Percentiles rank a stretch among this genome's conserved stretches.
These are phyloP conservation scores for Brasenia schreberi DNA, from an alignment of 164 flowering plant species.

Conservation along the genomic window DNA sequence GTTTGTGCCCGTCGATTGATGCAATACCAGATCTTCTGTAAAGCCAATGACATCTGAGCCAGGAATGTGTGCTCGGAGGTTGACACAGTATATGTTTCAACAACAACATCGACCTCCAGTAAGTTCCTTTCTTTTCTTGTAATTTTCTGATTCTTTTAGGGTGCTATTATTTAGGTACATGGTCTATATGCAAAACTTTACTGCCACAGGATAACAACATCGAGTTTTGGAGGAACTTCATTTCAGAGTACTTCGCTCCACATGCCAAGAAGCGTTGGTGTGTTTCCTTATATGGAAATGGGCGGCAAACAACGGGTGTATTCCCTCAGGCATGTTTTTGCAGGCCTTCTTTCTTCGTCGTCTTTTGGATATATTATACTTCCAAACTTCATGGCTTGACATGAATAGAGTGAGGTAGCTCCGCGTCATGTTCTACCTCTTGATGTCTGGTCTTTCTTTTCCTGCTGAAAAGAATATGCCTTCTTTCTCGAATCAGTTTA, in stretches of 20 bases:
- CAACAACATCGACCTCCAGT: slow-evolving; percentile 91
- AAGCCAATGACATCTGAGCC: slow-evolving; percentile 69
- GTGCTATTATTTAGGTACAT: background rate
- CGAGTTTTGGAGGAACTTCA: slow-evolving; percentile 98
- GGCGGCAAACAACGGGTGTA: slow-evolving; percentile 93
- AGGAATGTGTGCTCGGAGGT: slow-evolving; percentile 81
- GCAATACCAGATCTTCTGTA: too few species aligned
- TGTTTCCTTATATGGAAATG: slow-evolving; percentile 93
- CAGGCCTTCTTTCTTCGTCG: background rate
- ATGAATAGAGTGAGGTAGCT: too few species aligned
- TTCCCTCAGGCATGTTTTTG: slow-evolving; percentile 74
- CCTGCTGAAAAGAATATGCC: too few species aligned
- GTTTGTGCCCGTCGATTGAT: too few species aligned
- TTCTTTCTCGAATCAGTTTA: too few species aligned
- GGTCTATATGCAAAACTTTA: background rate
- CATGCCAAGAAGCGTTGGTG: slow-evolving; percentile 99
- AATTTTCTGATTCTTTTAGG: too few species aligned
- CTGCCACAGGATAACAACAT: slow-evolving; percentile 77
- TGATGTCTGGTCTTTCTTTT: too few species aligned
- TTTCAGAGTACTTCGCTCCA: slow-evolving; percentile 87
- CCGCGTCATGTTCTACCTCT: too few species aligned
- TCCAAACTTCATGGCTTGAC: too few species aligned
- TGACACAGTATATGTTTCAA: slow-evolving; percentile 81
- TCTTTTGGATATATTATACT: too few species aligned
- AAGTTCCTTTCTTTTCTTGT: slow-evolving; percentile 9